Conservation (phyloP, 2,329 filamentous ascomycete species). For the Colletotrichum shisoi region DNA sequence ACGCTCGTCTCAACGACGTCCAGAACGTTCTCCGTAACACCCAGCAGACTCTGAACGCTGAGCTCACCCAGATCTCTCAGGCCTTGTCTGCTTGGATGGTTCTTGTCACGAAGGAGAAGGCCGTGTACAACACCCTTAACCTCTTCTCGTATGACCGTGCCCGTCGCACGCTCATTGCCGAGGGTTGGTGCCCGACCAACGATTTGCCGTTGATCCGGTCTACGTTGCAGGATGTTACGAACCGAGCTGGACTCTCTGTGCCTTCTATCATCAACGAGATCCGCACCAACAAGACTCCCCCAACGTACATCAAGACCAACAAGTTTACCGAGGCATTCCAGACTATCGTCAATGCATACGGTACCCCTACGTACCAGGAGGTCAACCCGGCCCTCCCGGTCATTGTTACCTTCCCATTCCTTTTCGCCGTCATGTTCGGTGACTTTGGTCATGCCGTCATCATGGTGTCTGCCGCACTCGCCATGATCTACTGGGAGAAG, state of each 20-base stretch:
- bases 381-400: conserved; percentile 96
- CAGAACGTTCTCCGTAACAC: conserved; percentile 94
- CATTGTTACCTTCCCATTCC: conserved; percentile 97
- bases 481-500: conserved; percentile 98
- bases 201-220: conserved; percentile 88
- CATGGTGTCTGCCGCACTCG: conserved; percentile 81
- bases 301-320: conserved; percentile 97
- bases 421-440: conserved; percentile 99
- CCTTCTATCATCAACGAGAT: conserved; percentile 99
- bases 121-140: conserved; percentile 94
- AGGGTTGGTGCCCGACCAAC: conserved; percentile 96
- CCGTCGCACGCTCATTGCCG: conserved; percentile 93
- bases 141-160: conserved; percentile 96
- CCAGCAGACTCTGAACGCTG: conserved; percentile 89
- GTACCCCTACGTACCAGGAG: conserved; percentile 95
- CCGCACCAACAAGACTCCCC: conserved; percentile 94
- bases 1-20: conserved; percentile 88
- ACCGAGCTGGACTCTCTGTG: conserved; percentile 92
- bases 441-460: conserved; percentile 93
- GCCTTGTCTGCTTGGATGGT: conserved; percentile 97
- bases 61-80: conserved; percentile 91
- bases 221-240: conserved; percentile 95
- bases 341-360: conserved; percentile 98
- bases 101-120: conserved; percentile 97
- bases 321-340: conserved; percentile 98